A percentile compares a stretch with the other conserved stretches of the same genome.
phyloP scores from a whole-genome alignment of 371 early-diverging fungal species.

The Blastocladiella emersonii region DNA sequence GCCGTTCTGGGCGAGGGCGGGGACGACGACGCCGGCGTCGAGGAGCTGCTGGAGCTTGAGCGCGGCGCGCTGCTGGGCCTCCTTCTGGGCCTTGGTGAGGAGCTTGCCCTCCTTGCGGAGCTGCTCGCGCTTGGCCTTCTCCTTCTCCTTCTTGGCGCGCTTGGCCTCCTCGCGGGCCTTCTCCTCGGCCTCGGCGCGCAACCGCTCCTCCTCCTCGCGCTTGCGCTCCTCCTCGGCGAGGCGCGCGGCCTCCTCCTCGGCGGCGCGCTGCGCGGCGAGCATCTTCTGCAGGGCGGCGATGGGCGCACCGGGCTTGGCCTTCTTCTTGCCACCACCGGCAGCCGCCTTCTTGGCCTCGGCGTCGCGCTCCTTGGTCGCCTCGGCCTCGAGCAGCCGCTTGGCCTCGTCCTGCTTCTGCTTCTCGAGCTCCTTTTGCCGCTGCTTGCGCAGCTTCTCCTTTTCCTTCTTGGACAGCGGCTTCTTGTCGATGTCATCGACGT shows the following conservation, averaged over 20 bases:
- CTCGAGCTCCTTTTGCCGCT: conserved; percentile 22
- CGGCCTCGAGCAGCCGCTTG: conserved; percentile 4
- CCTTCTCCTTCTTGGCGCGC: conserved; percentile 55
- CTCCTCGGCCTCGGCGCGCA: conserved; percentile 33
- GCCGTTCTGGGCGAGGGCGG: conserved; percentile 36
- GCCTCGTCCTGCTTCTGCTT: conserved; percentile 15
- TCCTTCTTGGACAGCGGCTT: conserved; percentile 25
- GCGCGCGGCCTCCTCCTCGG: conserved; percentile 36
- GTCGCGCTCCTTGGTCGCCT: conserved; percentile 11
- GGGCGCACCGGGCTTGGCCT: conserved; percentile 11
- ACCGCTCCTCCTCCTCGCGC: conserved; percentile 39
- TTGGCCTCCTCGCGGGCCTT: conserved; percentile 42
- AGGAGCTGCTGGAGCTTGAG: conserved; percentile 64
- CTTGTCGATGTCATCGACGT: conserved; percentile 8
- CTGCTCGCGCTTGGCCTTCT: conserved; percentile 67
- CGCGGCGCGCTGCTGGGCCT: conserved; percentile 57
- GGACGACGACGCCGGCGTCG: conserved; percentile 62
- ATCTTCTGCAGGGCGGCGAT: conserved; percentile 51
- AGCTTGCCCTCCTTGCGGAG: conserved; percentile 82
- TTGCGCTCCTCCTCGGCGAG: conserved; percentile 41
- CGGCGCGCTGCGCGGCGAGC: conserved; percentile 44
- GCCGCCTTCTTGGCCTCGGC: conserved; percentile 3
- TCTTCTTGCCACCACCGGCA: conserved; percentile 17
- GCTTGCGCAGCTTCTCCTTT: conserved; percentile 37
- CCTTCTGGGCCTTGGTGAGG: conserved; percentile 84